A percentile compares a stretch with the other conserved stretches of the same genome.
Evolutionary conservation across 2,329 filamentous ascomycete genomes (phyloP).

Genomic region (Thelonectria blattea): DNA sequence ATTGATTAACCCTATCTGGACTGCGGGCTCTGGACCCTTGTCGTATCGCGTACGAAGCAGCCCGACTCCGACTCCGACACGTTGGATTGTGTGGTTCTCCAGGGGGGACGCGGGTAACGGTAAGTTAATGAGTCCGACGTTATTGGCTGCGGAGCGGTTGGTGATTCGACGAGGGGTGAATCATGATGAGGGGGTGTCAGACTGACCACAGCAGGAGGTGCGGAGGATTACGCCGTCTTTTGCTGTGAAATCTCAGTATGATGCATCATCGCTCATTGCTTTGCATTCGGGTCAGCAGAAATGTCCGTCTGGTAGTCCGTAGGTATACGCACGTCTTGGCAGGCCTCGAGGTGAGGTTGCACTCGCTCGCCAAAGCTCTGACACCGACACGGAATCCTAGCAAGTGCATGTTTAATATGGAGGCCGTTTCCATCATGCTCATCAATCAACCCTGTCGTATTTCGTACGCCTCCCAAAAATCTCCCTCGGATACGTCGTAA

Average conservation of each 20-base stretch:
- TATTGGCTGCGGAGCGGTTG: background rate
- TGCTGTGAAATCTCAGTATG: too few species aligned
- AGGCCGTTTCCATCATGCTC: background rate
- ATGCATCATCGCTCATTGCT: background rate
- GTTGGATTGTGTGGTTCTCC: background rate
- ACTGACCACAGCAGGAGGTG: too few species aligned
- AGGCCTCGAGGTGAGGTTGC: background rate
- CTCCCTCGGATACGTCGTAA: background rate
- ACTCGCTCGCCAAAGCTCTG: background rate
- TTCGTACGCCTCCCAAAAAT: constrained; percentile 18
- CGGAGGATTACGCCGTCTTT: too few species aligned
- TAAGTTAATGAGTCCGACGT: background rate
- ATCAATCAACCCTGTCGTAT: constrained; percentile 18
- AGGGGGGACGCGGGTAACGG: background rate
- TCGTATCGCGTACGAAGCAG: background rate
- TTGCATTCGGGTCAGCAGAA: background rate
- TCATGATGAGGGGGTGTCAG: too few species aligned
- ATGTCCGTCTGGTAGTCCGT: too few species aligned
- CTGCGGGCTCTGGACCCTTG: background rate
- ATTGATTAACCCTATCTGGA: background rate
- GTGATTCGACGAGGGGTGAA: background rate
- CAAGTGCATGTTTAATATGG: background rate
- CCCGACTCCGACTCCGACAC: background rate
- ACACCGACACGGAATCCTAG: background rate
- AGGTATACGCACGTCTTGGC: too few species aligned